These are phyloP conservation scores for Cyclospora cayetanensis DNA, from an alignment of 169 alveolate species.

Conservation along the genomic window DNA sequence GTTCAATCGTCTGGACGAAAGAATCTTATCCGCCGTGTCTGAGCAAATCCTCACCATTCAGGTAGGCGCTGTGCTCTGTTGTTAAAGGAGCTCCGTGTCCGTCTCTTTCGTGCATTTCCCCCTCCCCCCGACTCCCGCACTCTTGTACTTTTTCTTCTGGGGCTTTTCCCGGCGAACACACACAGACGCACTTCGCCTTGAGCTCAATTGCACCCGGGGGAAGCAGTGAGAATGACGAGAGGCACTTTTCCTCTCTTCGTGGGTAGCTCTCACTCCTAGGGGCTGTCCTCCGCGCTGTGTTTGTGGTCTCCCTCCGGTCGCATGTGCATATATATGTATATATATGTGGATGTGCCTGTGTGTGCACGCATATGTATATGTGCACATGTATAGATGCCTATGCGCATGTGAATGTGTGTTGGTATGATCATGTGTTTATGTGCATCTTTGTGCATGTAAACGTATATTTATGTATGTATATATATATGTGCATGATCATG, in stretches of 20 bases:
- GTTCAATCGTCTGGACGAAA: constrained; percentile 94
- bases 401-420: constrained; percentile 22
- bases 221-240: neutral
- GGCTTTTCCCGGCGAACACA: no score
- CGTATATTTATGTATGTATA: neutral
- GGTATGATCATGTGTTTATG: neutral
- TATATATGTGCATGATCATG: no score
- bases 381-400: no score
- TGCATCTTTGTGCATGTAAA: neutral
- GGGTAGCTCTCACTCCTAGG: neutral
- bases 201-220: no score
- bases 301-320: neutral
- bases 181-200: no score
- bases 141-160: no score
- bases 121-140: no score
- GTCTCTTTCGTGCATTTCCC: no score
- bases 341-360: neutral
- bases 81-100: no score
- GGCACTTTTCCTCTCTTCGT: no score
- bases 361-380: no score
- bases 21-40: constrained; percentile 93
- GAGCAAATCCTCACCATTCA: constrained; percentile 90
- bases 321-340: neutral
- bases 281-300: no score
- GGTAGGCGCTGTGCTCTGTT: constrained; percentile 86